Evolutionary conservation across 106 monocot species (phyloP), one percentile per base, ranked within the genome.

Genomic region (Dioscorea alata): DNA sequence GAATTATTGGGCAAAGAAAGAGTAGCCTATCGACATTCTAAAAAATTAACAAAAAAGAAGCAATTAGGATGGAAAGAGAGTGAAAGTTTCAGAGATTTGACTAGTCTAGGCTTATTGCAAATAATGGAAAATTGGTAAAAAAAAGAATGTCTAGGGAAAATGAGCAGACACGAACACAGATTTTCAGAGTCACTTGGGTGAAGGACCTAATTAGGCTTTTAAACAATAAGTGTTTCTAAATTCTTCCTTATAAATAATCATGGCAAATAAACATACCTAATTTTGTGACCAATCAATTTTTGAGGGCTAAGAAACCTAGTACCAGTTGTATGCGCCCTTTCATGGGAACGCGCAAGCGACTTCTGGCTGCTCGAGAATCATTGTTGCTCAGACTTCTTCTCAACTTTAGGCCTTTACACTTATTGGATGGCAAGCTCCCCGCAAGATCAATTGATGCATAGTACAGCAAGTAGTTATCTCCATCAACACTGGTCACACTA

Each of bases 251-350:
- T 15, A 22, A 42, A 15, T 48, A 62, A 1, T 59, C 48, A 57
- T 69, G 71, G 65, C 21, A 33, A 50, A 54, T 57, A 50, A 66
- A 66, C 63, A 63, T 20, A 53, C 73, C 68, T 73, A 82, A 82
- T 69, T 73, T 70, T 69, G 71, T 70, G 50, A 74, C 42, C 57
- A 77, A 77, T 68, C 67, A 77, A 42, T 23, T 42, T 70, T 63
- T 60, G 35, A 56, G 65, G 62, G 65, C 18, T 49, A 69, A 82
- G 21, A 79, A 69, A 80, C 49, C 50, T 25, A 81, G 61, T 92
- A 92, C 97, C 97, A 97, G 82, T 75, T 97, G 97, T 63, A 97
- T 89, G 57, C 92, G 50, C 3, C 97, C 97, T 77, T 89, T 92
- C 78, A 86, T 68, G 64, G 97, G 97, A 49, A 92, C 79, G 35